Percentiles rank a stretch among this genome's conserved stretches.
These are phyloP conservation scores for Aurantiochytrium sp. DNA, from an alignment of 108 stramenopile genomes.

Conservation along the genomic window DNA sequence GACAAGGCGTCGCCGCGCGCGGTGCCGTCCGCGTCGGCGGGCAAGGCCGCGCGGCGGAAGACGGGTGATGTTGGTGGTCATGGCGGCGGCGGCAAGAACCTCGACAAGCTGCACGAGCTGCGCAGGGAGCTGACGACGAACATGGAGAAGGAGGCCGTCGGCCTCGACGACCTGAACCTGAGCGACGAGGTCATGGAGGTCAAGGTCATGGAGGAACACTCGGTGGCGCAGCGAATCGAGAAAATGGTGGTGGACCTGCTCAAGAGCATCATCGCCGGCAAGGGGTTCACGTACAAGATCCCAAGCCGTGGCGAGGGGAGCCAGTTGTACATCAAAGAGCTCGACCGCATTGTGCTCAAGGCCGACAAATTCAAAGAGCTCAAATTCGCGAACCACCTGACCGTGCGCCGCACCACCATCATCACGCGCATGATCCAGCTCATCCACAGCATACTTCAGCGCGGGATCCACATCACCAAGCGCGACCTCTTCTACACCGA, in stretches of 20 bases:
- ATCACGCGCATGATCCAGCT: slow-evolving; percentile 86
- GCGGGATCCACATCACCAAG: slow-evolving; percentile 95
- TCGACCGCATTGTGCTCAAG: slow-evolving; percentile 67
- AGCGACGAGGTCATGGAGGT: slow-evolving; percentile 42
- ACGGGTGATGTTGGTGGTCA: no score
- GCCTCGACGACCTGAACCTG: slow-evolving; percentile 41
- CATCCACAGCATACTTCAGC: slow-evolving; percentile 78
- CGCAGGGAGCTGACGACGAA: background rate
- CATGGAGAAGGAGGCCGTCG: slow-evolving; percentile 14
- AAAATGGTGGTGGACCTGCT: slow-evolving; percentile 41
- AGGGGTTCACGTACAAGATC: slow-evolving; percentile 72
- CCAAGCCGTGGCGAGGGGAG: slow-evolving; percentile 76
- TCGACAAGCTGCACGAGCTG: background rate
- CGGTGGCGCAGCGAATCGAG: slow-evolving; percentile 35
- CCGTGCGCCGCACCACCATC: slow-evolving; percentile 86
- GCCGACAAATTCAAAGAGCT: slow-evolving; percentile 9
- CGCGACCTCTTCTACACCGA: slow-evolving; percentile 94
- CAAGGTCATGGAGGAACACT: background rate
- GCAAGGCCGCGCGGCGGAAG: no score
- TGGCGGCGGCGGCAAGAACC: no score
- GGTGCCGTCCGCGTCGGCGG: no score
- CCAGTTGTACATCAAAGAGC: slow-evolving; percentile 79
- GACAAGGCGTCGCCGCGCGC: no score
- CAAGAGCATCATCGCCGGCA: slow-evolving; percentile 41
- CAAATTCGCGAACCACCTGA: slow-evolving; percentile 69